Conservation (phyloP, 768 basidiomycete species). For the Daedaleopsis nitida region DNA sequence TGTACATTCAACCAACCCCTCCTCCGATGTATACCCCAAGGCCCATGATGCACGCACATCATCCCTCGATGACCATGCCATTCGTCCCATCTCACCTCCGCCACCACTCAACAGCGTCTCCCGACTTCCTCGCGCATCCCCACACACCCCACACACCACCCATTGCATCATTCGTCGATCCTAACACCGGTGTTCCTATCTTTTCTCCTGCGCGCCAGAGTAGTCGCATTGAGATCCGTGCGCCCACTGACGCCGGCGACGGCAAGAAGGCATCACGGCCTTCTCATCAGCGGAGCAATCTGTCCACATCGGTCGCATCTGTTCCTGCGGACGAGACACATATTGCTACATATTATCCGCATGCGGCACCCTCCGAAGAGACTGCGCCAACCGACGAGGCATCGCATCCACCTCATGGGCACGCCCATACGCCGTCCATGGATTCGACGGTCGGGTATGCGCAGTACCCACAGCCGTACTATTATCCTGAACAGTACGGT, state of each 20-base stretch:
- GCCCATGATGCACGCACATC: constrained; percentile 61
- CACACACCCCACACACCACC: constrained; percentile 62
- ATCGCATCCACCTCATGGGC: constrained; percentile 4
- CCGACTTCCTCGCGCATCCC: constrained; percentile 62
- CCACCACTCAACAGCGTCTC: constrained; percentile 56
- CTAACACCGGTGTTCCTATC: constrained; percentile 65
- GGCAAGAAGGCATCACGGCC: constrained; percentile 34
- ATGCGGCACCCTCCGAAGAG: constrained; percentile 12
- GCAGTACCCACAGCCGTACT: constrained; percentile 66
- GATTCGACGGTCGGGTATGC: constrained; percentile 55
- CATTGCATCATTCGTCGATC: constrained; percentile 65
- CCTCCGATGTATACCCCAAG: constrained; percentile 68
- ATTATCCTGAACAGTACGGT: constrained; percentile 69
- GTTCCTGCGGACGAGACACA: background rate
- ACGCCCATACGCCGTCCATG: constrained; percentile 31
- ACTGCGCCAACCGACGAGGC: constrained; percentile 23
- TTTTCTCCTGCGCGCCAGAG: constrained; percentile 75
- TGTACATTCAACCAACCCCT: constrained; percentile 62
- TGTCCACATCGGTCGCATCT: constrained; percentile 19
- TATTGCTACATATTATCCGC: constrained; percentile 9
- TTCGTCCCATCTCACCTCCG: constrained; percentile 67
- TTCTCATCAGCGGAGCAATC: constrained; percentile 49
- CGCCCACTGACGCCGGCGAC: constrained; percentile 44
- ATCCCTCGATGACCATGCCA: constrained; percentile 45
- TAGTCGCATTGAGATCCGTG: constrained; percentile 74